Evolutionary conservation across 2,329 filamentous ascomycete genomes (phyloP), one percentile per base, ranked within the genome.

Genomic region (Torrubiella hemipterigena): DNA sequence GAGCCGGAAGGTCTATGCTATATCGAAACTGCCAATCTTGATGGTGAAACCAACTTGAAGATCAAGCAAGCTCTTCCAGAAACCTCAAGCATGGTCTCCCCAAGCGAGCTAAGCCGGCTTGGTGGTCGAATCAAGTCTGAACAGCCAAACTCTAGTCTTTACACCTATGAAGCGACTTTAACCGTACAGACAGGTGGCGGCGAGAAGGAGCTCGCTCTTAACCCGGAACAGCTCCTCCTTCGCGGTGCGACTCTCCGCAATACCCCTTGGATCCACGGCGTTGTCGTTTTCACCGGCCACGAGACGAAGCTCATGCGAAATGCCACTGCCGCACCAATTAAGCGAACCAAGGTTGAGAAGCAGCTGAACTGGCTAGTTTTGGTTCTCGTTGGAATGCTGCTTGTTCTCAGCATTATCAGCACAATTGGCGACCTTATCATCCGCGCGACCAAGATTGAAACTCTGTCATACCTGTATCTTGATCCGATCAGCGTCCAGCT

Each of bases 261-360:
- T 49, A 98, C 91, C 2, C 89, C 87, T 18, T 98, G 91, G 89
- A 77, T 96, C 29, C 85, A 98, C 52, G 91, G 89, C 23, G 73
- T 93, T 13, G 91, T 98, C 33, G 89, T 98, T 12, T 98, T 96
- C 48, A 61, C 58, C 9, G 91, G 91, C 31, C 91, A 98, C 56
- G 91, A 98, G 61, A 96, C 91, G 6, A 98, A 98, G 59, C 70
- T 98, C 40, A 96, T 98, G 91, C 79, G 91, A 44, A 98, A 98
- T 52, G 93, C 91, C 13, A 98, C 89, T 4, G 89, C 89, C 5
- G 81, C 91, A 2, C 93, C 91, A 6, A 98, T 98, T 61, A 98
- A 98, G 64, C 81, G 89, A 34, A 98, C 91, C 21, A 89, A 87
- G 44, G 89, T 98, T 6, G 91, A 98, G 58, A 76, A 79, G 39